Percentiles rank a stretch among this genome's conserved stretches.
phyloP scores from a whole-genome alignment of 441 rosid species.

The Pelargonium myrrhifolium region DNA sequence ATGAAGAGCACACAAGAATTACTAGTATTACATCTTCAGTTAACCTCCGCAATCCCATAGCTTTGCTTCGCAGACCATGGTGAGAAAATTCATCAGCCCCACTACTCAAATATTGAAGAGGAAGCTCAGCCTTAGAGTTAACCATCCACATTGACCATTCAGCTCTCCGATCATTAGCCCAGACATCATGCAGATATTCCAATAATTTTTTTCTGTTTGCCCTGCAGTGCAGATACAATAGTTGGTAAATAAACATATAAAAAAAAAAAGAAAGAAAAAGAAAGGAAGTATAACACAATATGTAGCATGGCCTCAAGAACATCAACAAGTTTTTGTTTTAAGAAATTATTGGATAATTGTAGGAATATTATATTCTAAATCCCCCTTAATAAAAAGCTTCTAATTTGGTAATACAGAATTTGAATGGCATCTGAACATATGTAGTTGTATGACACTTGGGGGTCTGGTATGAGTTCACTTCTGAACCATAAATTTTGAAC shows the following conservation, averaged over 20 bases:
- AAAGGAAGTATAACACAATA: background rate
- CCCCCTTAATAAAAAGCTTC: background rate
- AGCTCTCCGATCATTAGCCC: conserved; percentile 79
- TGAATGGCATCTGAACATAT: background rate
- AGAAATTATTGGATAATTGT: background rate
- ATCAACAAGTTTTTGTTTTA: background rate
- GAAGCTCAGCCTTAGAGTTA: conserved; percentile 87
- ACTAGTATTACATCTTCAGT: conserved; percentile 43
- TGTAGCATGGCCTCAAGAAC: background rate
- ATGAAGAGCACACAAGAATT: background rate
- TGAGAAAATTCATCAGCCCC: conserved; percentile 45
- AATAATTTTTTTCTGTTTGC: conserved; percentile 52
- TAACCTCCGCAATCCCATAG: conserved; percentile 50
- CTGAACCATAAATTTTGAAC: background rate
- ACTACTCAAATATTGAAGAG: conserved; percentile 72
- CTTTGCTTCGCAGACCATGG: conserved; percentile 48
- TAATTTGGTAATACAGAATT: background rate
- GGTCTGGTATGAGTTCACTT: background rate
- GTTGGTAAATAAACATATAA: background rate
- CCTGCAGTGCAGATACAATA: conserved; percentile 32
- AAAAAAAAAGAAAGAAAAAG: conserved; percentile 9
- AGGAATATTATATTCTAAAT: background rate
- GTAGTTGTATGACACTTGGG: background rate
- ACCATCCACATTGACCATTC: conserved; percentile 99
- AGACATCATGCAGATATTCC: conserved; percentile 50